Conservation (phyloP, 164 flowering plant species). For the Vitis rupestris region DNA sequence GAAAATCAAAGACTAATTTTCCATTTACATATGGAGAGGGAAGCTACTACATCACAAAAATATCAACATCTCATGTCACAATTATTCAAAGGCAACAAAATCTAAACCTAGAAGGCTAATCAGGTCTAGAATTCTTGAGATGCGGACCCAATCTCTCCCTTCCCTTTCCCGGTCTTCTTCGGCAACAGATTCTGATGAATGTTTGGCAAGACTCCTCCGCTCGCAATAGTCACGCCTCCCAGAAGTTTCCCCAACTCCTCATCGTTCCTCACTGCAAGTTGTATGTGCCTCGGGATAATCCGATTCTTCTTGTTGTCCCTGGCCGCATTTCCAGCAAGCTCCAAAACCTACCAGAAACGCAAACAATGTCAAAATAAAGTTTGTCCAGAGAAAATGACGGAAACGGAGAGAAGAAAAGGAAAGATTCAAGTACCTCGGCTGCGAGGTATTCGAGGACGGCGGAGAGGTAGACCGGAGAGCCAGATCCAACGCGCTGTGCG, state of each 20-base stretch:
- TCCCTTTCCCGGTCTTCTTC: conserved; percentile 50
- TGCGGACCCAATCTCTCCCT: conserved; percentile 56
- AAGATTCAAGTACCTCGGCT: conserved; percentile 37
- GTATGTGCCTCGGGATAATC: conserved; percentile 72
- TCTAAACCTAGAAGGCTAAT: neutral
- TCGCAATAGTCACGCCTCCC: conserved; percentile 62
- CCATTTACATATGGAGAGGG: neutral
- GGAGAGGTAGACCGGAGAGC: conserved; percentile 64
- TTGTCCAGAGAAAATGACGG: too few relatives aligned
- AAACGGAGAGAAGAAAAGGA: neutral
- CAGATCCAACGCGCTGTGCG: conserved; percentile 64
- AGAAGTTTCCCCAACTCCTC: conserved; percentile 64
- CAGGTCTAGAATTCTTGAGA: conserved; percentile 54
- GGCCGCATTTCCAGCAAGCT: conserved; percentile 71
- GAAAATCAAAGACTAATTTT: too few relatives aligned
- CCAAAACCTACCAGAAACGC: too few relatives aligned
- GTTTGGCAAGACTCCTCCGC: conserved; percentile 62
- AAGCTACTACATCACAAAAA: neutral
- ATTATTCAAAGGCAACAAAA: neutral
- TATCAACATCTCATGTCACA: neutral
- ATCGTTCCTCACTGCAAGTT: conserved; percentile 71
- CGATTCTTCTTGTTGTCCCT: conserved; percentile 73
- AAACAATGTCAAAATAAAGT: too few relatives aligned
- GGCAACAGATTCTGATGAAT: conserved; percentile 62
- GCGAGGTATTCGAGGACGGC: conserved; percentile 67